These are phyloP conservation scores for Verticillium zaregamsianum DNA, from an alignment of 2,329 filamentous ascomycete genomes.

Conservation along the genomic window DNA sequence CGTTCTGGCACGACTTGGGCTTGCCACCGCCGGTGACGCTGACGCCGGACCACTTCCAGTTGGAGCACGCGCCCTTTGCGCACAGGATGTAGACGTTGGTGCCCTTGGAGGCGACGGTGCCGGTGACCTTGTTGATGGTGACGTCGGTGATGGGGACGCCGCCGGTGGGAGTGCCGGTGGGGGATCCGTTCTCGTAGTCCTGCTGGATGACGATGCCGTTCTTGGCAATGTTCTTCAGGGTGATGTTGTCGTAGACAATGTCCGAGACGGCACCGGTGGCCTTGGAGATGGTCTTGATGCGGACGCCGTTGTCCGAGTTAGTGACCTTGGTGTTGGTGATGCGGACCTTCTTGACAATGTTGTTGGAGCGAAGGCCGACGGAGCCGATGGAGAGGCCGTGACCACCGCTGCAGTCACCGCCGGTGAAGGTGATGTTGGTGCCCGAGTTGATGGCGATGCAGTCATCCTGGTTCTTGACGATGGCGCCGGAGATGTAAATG, in stretches of 20 bases:
- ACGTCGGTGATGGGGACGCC: conserved; percentile 51
- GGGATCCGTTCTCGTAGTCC: conserved; percentile 43
- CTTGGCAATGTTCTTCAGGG: conserved; percentile 35
- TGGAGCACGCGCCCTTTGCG: conserved; percentile 42
- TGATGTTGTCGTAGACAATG: conserved; percentile 40
- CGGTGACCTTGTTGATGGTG: conserved; percentile 37
- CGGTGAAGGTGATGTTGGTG: conserved; percentile 39
- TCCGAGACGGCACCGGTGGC: conserved; percentile 38
- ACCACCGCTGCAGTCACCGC: conserved; percentile 38
- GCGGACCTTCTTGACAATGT: conserved; percentile 47
- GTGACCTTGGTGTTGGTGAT: conserved; percentile 44
- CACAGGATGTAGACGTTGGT: conserved; percentile 50
- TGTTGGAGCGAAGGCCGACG: conserved; percentile 44
- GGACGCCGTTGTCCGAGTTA: conserved; percentile 49
- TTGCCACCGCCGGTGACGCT: conserved; percentile 46
- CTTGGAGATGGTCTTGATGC: conserved; percentile 45
- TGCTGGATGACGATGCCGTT: conserved; percentile 35
- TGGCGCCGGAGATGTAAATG: conserved; percentile 47
- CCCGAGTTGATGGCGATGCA: conserved; percentile 56
- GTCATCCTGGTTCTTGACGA: conserved; percentile 58
- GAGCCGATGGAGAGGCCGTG: conserved; percentile 39
- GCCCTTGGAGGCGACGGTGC: conserved; percentile 32
- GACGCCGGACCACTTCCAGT: conserved; percentile 50
- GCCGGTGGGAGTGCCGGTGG: conserved; percentile 36
- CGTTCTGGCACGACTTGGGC: conserved; percentile 18